Conservation (phyloP, 768 basidiomycete species). For the Collybia nuda region DNA sequence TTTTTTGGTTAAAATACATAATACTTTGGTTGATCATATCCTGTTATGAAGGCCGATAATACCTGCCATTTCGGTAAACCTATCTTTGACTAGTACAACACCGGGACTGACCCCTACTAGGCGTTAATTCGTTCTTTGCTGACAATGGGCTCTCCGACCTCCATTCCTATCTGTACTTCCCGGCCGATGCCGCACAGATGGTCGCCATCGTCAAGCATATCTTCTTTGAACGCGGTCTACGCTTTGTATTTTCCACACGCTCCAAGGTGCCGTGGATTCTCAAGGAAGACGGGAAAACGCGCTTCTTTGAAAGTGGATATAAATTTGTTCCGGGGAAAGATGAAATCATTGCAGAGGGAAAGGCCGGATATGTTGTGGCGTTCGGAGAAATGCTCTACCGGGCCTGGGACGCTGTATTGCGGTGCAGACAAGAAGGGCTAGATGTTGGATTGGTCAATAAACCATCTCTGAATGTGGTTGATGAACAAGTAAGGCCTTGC, state of each 20-base stretch:
- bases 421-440: slow-evolving; percentile 67
- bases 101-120: slow-evolving; percentile 52
- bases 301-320: slow-evolving; percentile 50
- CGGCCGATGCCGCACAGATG: slow-evolving; percentile 84
- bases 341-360: slow-evolving; percentile 50
- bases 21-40: slow-evolving; percentile 8
- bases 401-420: slow-evolving; percentile 78
- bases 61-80: slow-evolving; percentile 44
- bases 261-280: slow-evolving; percentile 89
- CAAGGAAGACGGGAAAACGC: slow-evolving; percentile 61
- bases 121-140: slow-evolving; percentile 84
- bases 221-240: slow-evolving; percentile 80
- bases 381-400: slow-evolving; percentile 89
- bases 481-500: slow-evolving; percentile 58
- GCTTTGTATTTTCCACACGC: slow-evolving; percentile 88
- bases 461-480: slow-evolving; percentile 77
- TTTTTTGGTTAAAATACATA: background rate
- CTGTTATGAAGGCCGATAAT: slow-evolving; percentile 41
- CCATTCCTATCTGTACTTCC: slow-evolving; percentile 84
- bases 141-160: slow-evolving; percentile 86
- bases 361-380: slow-evolving; percentile 78
- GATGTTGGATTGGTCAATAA: slow-evolving; percentile 89
- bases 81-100: slow-evolving; percentile 8
- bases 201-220: slow-evolving; percentile 69
- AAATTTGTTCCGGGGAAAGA: slow-evolving; percentile 1